Percentiles rank a stretch among this genome's conserved stretches.
phyloP scores from a whole-genome alignment of 345 rosid species.

The Lagerstroemia speciosa region DNA sequence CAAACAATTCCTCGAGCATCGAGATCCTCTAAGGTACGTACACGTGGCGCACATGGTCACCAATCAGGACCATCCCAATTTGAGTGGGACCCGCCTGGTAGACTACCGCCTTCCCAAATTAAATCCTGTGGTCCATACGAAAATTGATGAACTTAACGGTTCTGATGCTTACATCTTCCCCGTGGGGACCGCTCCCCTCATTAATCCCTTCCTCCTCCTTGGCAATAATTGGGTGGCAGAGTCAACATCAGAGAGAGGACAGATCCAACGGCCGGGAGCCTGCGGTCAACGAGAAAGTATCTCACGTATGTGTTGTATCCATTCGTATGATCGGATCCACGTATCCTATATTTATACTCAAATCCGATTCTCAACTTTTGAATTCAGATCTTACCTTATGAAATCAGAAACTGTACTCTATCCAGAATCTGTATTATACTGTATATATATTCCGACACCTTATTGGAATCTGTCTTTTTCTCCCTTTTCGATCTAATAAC shows the following conservation, averaged over 20 bases:
- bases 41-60: constrained; percentile 19
- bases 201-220: neutral
- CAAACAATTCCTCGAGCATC: neutral
- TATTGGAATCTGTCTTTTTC: too few relatives aligned
- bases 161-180: constrained; percentile 13
- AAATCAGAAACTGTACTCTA: too few relatives aligned
- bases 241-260: constrained; percentile 13
- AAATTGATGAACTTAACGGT: constrained; percentile 21
- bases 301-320: neutral
- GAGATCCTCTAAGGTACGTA: too few relatives aligned
- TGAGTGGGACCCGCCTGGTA: neutral
- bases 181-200: neutral
- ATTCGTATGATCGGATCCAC: too few relatives aligned
- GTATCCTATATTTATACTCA: too few relatives aligned
- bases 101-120: neutral
- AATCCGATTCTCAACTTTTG: too few relatives aligned
- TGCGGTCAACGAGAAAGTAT: neutral
- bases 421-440: too few relatives aligned
- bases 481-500: too few relatives aligned
- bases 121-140: constrained; percentile 23
- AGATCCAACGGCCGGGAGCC: constrained; percentile 15
- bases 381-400: too few relatives aligned
- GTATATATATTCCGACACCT: too few relatives aligned
- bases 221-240: constrained; percentile 11
- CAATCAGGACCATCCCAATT: constrained; percentile 25